Percentiles rank a stretch among this genome's conserved stretches.
Conservation (phyloP, 2,329 filamentous ascomycete species). For the Aspergillus transmontanensis region DNA sequence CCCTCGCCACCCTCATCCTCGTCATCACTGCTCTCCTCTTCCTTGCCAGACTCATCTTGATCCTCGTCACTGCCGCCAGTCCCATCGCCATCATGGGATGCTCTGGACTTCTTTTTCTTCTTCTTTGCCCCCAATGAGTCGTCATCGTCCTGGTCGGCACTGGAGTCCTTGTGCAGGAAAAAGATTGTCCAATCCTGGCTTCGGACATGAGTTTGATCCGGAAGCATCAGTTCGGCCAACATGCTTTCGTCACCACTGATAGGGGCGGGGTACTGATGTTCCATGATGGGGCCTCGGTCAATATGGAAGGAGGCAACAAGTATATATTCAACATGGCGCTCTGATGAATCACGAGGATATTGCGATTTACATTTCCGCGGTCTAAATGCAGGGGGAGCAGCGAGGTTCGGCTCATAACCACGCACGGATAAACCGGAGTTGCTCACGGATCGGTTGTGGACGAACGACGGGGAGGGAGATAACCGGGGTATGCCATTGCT, state of each 20-base stretch:
- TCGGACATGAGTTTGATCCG: constrained; percentile 91
- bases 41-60: constrained; percentile 46
- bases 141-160: constrained; percentile 76
- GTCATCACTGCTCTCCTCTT: constrained; percentile 54
- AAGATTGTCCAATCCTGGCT: constrained; percentile 99
- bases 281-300: constrained; percentile 94
- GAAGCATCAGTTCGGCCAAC: constrained; percentile 97
- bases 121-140: constrained; percentile 55
- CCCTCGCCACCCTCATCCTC: constrained; percentile 76
- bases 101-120: constrained; percentile 50
- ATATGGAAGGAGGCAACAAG: constrained; percentile 97
- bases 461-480: constrained; percentile 64
- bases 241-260: constrained; percentile 98
- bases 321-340: constrained; percentile 99
- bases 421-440: constrained; percentile 43
- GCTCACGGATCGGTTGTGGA: constrained; percentile 54
- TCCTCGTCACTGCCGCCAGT: constrained; percentile 54
- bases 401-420: constrained; percentile 41
- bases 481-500: constrained; percentile 56
- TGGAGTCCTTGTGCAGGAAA: constrained; percentile 94
- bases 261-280: constrained; percentile 92
- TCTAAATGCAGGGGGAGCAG: constrained; percentile 36
- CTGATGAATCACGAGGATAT: constrained; percentile 70
- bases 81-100: constrained; percentile 47
- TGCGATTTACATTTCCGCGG: constrained; percentile 68